These are phyloP conservation scores for Pythium volutum DNA, from an alignment of 352 stramenopile species.

Conservation along the genomic window DNA sequence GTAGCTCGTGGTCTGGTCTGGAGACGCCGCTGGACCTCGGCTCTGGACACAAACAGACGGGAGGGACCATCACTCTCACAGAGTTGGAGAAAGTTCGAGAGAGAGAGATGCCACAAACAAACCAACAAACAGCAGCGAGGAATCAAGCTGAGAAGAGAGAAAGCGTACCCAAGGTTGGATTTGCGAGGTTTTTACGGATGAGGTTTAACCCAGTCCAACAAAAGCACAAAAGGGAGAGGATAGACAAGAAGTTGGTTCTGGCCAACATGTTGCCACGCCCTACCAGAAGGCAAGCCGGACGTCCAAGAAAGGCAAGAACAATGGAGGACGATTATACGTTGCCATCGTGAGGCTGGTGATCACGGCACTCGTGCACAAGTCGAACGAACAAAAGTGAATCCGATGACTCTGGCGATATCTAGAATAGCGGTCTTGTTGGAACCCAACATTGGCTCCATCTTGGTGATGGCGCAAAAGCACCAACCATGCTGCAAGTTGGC, in stretches of 20 bases:
- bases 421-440: background rate
- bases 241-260: no score
- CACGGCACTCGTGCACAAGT: no score
- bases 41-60: background rate
- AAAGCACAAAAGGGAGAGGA: no score
- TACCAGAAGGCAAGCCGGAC: no score
- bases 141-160: background rate
- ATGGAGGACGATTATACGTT: no score
- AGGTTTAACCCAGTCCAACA: background rate
- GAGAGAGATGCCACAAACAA: background rate
- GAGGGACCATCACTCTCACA: slow-evolving; percentile 5
- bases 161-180: slow-evolving; percentile 2
- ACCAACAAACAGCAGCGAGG: background rate
- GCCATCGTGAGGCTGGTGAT: no score
- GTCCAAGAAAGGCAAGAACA: no score
- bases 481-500: background rate
- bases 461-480: background rate
- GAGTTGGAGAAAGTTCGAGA: background rate
- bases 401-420: no score
- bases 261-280: no score
- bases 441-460: background rate
- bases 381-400: no score
- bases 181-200: background rate
- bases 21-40: background rate
- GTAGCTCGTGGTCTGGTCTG: background rate